Percentiles rank a stretch among this genome's conserved stretches.
Conservation (phyloP, 805 yeast genomes). For the Danielozyma ontarioensis region DNA sequence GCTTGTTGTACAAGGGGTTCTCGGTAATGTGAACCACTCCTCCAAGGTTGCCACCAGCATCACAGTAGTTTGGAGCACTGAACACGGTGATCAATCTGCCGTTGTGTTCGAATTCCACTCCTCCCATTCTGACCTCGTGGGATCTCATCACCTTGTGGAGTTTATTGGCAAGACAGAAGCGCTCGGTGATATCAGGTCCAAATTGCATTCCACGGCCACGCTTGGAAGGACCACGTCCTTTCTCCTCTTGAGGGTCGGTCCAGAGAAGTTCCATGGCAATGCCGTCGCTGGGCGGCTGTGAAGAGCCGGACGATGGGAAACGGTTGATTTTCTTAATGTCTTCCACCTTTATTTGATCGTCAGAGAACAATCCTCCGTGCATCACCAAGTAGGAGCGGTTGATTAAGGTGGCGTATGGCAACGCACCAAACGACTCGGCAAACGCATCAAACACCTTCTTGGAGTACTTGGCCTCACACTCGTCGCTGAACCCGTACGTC, state of each 20-base stretch:
- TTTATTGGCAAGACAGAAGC: constrained; percentile 67
- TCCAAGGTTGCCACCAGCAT: constrained; percentile 83
- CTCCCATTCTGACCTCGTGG: constrained; percentile 92
- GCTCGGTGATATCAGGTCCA: constrained; percentile 89
- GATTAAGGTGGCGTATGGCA: constrained; percentile 82
- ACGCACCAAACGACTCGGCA: constrained; percentile 75
- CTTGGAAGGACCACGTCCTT: constrained; percentile 83
- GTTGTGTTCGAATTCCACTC: constrained; percentile 82
- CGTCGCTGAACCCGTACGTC: constrained; percentile 94
- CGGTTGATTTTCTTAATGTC: constrained; percentile 73
- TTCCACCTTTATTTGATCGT: constrained; percentile 62
- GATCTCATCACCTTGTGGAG: constrained; percentile 82
- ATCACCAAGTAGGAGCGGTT: constrained; percentile 77
- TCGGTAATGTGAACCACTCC: constrained; percentile 74
- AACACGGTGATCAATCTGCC: constrained; percentile 90
- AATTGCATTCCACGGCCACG: constrained; percentile 95
- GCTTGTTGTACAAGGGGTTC: constrained; percentile 39
- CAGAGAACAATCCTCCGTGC: constrained; percentile 93
- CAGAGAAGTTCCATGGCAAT: constrained; percentile 93
- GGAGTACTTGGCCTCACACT: constrained; percentile 85
- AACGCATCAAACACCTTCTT: constrained; percentile 77
- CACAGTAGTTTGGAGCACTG: constrained; percentile 98
- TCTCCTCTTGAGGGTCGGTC: constrained; percentile 87
- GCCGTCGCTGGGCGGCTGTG: constrained; percentile 88
- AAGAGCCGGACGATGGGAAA: constrained; percentile 43